Evolutionary conservation across 345 rosid genomes (phyloP).

Genomic region (Camelina neglecta): DNA sequence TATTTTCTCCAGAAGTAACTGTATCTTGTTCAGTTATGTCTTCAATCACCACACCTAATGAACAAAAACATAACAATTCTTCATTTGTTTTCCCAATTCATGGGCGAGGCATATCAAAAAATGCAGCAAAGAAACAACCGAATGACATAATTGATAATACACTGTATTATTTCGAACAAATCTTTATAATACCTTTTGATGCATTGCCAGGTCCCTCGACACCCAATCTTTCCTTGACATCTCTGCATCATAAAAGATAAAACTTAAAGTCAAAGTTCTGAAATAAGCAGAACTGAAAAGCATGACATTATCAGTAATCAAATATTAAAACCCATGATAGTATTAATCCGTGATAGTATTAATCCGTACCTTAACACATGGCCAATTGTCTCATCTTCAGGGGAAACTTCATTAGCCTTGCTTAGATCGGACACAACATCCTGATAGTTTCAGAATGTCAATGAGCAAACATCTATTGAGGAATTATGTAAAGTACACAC

Average conservation of each 20-base stretch:
- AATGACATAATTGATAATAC: conserved; percentile 1
- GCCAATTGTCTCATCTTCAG: conserved; percentile 85
- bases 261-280: background rate
- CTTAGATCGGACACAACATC: conserved; percentile 83
- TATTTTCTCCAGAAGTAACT: conserved; percentile 46
- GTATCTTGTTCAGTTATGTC: conserved; percentile 72
- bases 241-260: conserved; percentile 47
- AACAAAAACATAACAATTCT: conserved; percentile 9
- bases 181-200: conserved; percentile 52
- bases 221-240: conserved; percentile 58
- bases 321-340: too few species aligned
- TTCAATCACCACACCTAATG: conserved; percentile 69
- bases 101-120: background rate
- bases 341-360: too few species aligned
- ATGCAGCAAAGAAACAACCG: conserved; percentile 20
- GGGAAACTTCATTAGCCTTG: conserved; percentile 79
- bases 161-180: background rate
- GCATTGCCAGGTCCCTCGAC: conserved; percentile 58
- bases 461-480: conserved; percentile 28
- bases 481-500: background rate
- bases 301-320: conserved; percentile 1
- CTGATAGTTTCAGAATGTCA: conserved; percentile 47
- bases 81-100: conserved; percentile 16
- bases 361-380: conserved; percentile 72
- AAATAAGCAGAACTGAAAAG: conserved; percentile 13